These are phyloP conservation scores for Berkeleyomyces rouxiae DNA, from an alignment of 2,329 filamentous ascomycete genomes.

Conservation along the genomic window DNA sequence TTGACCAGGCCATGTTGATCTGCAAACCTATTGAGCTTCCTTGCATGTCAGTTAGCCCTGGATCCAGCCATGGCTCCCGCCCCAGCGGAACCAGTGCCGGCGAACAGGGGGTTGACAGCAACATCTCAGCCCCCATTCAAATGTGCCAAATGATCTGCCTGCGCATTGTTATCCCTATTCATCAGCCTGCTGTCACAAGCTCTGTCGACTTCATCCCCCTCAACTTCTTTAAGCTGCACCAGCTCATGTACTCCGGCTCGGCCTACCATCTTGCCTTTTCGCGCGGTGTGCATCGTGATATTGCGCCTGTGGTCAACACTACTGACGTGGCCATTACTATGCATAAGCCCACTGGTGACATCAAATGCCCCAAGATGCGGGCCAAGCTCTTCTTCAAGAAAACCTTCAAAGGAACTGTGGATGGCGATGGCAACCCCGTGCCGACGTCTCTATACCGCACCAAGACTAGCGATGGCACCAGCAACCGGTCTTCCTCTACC, in stretches of 20 bases:
- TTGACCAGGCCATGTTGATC: constrained; percentile 30
- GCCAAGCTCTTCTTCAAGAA: constrained; percentile 10
- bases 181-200: constrained; percentile 28
- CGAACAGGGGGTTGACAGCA: background rate
- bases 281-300: constrained; percentile 42
- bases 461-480: constrained; percentile 17
- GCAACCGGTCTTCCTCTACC: constrained; percentile 20
- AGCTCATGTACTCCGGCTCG: constrained; percentile 40
- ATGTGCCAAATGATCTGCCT: constrained; percentile 32
- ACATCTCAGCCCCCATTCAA: background rate
- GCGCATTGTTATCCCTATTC: constrained; percentile 44
- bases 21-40: constrained; percentile 28
- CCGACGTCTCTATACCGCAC: constrained; percentile 14
- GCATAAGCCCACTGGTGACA: background rate
- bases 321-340: background rate
- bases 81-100: background rate
- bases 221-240: constrained; percentile 48
- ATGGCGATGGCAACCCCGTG: constrained; percentile 20
- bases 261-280: constrained; percentile 42
- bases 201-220: constrained; percentile 44
- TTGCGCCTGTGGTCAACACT: constrained; percentile 31
- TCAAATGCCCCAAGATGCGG: background rate
- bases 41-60: constrained; percentile 16
- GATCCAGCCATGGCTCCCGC: background rate
- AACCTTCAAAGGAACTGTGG: constrained; percentile 14